Base-by-base conservation (phyloP, 2,329 filamentous ascomycete species). In the Fusarium phyllophilum region DNA sequence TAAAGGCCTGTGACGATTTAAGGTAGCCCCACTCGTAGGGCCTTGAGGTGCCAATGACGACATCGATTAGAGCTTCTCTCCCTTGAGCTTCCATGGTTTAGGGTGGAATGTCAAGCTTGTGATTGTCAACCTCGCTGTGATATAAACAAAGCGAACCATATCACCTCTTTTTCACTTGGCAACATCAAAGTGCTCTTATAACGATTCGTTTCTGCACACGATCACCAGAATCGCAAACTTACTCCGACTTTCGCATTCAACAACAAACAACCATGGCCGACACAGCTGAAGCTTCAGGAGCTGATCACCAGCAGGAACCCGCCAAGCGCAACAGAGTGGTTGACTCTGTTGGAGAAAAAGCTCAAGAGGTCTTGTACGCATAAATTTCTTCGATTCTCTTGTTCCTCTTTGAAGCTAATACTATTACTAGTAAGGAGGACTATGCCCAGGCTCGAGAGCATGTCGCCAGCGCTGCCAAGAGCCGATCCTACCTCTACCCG, bases 401-500 rank as follows among this genome's bases (percentile, higher is more conserved):
- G 26, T 36, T 8, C 20, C 42, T 33, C n/a, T 26, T 29, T 69
- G 75, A 70, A 54, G 15, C 68, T 68, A 46, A 70, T 51, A 52
- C 20, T 10, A 17, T 14, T 36, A 10, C 72, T 15, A 91, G 89
- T 48, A 85, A 89, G 72, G 91, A 95, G 74, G 95, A 98, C 79
- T 91, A 91, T 64, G 86, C 89, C 69, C 90, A 91, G 72, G 89
- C 93, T 62, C 90, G 86, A 75, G 82, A 83, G 22, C 85, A 95
- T 42, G 87, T 94, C 46, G 83, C 87, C 45, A 90, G 94, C 78
- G 93, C 94, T 38, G 89, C 91, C 58, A 90, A 87, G 77, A 97
- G 94, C 73, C 90, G 91, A 56, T 90, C 95, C 31, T 97, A 96
- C 80, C 83, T 97, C 72, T 98, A 97, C 83, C 96, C 96, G 33